A percentile compares a stretch with the other conserved stretches of the same genome.
phyloP scores from a whole-genome alignment of 2,329 filamentous ascomycete genomes.

The Fusarium sp. region DNA sequence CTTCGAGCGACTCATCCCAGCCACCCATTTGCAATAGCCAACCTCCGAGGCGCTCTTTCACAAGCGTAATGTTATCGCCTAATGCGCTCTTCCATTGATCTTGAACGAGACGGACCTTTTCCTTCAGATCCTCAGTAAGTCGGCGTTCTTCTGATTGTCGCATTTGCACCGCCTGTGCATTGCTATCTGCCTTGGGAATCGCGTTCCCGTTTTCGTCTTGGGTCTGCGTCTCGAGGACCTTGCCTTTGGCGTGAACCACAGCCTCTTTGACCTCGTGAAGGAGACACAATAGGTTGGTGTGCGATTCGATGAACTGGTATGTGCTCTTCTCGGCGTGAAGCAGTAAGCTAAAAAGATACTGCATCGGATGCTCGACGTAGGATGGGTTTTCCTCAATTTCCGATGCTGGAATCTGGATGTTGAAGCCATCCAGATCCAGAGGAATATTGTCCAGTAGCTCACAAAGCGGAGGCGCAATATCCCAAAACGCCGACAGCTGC shows the following conservation, averaged over 20 bases:
- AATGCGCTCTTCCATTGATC: slow-evolving; percentile 90
- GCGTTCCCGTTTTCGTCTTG: slow-evolving; percentile 49
- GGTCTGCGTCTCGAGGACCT: slow-evolving; percentile 73
- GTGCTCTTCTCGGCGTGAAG: slow-evolving; percentile 90
- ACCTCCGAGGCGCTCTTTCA: slow-evolving; percentile 77
- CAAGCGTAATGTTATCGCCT: slow-evolving; percentile 76
- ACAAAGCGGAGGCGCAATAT: slow-evolving; percentile 87
- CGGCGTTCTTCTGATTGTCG: slow-evolving; percentile 72
- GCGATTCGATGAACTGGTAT: slow-evolving; percentile 96
- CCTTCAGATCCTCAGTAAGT: slow-evolving; percentile 87
- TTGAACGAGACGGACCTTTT: slow-evolving; percentile 90
- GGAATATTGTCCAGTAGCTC: slow-evolving; percentile 85
- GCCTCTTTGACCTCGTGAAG: slow-evolving; percentile 90
- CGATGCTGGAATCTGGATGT: slow-evolving; percentile 77
- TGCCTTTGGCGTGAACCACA: slow-evolving; percentile 74
- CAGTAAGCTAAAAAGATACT: slow-evolving; percentile 88
- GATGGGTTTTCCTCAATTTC: slow-evolving; percentile 88
- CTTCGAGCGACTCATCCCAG: slow-evolving; percentile 82
- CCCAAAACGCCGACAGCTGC: slow-evolving; percentile 96
- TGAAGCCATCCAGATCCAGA: slow-evolving; percentile 64
- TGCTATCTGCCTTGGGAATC: slow-evolving; percentile 46
- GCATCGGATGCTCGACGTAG: slow-evolving; percentile 82
- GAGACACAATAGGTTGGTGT: slow-evolving; percentile 89
- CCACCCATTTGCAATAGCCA: slow-evolving; percentile 82
- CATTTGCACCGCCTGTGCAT: slow-evolving; percentile 62